Conservation (phyloP, 129 eudicot genomes). For the Silybum marianum region DNA sequence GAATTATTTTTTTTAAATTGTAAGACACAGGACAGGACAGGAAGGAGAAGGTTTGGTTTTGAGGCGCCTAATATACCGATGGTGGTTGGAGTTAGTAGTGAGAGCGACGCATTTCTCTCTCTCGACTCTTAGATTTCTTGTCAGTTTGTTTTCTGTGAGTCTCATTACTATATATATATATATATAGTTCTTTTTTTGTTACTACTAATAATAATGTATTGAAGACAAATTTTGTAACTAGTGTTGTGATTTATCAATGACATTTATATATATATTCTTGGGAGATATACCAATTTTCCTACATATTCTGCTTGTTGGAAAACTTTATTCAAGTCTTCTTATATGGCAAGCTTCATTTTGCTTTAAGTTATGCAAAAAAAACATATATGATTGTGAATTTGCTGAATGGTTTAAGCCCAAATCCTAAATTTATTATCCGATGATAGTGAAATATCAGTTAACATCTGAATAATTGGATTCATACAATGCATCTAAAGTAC, state of each 20-base stretch:
- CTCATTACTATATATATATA: constrained; percentile 24
- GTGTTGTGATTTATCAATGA: constrained; percentile 34
- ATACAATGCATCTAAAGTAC: constrained; percentile 14
- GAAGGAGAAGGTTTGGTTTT: neutral
- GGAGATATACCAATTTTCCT: neutral
- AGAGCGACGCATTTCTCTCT: neutral
- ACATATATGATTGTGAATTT: constrained; percentile 2
- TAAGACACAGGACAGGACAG: neutral
- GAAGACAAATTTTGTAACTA: constrained; percentile 37
- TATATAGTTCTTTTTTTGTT: constrained; percentile 23
- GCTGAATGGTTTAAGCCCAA: neutral
- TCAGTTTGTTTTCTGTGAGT: constrained; percentile 10
- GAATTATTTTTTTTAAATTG: constrained; percentile 1
- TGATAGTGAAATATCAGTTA: constrained; percentile 18
- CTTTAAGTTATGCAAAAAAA: neutral
- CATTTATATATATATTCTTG: neutral
- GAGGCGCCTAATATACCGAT: neutral
- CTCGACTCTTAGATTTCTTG: constrained; percentile 10
- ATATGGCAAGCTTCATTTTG: neutral
- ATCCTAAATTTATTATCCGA: neutral
- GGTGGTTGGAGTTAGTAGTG: neutral
- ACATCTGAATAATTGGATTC: neutral
- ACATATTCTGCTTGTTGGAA: neutral
- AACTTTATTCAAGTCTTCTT: neutral
- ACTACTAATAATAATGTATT: constrained; percentile 31